Evolutionary conservation across 176 grass and related monocot species (phyloP).

Genomic region (Cymbopogon citratus): DNA sequence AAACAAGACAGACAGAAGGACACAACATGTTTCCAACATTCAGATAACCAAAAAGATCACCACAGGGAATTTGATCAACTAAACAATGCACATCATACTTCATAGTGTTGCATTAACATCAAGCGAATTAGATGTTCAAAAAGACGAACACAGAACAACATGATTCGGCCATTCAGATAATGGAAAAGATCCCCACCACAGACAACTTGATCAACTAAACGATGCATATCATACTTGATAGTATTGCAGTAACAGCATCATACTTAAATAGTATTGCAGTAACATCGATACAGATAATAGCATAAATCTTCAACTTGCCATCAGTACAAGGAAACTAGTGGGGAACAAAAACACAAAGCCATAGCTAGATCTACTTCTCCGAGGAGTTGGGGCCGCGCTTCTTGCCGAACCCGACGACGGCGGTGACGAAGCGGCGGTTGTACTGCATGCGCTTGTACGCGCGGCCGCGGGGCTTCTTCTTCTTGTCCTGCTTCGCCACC

Average conservation of each 20-base stretch:
- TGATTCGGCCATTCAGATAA: background rate
- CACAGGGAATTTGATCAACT: too few relatives aligned
- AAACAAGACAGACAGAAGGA: background rate
- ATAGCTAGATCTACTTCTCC: constrained; percentile 65
- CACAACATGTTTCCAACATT: background rate
- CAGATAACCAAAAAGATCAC: background rate
- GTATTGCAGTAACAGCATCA: background rate
- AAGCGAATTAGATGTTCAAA: background rate
- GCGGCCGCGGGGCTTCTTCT: constrained; percentile 73
- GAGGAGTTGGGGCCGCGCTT: constrained; percentile 86
- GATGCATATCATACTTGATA: background rate
- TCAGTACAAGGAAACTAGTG: background rate
- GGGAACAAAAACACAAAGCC: background rate
- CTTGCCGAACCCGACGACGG: constrained; percentile 85
- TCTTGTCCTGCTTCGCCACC: constrained; percentile 91
- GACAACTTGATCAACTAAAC: background rate
- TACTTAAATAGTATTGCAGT: background rate
- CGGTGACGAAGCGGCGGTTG: constrained; percentile 91
- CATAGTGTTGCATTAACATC: too few relatives aligned
- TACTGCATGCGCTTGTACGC: constrained; percentile 89
- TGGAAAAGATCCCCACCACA: background rate
- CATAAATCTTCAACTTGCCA: too few relatives aligned
- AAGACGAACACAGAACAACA: background rate
- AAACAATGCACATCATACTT: too few relatives aligned
- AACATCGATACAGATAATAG: too few relatives aligned